These are phyloP conservation scores for Eutrema salsugineum DNA, from an alignment of 441 rosid species.

Conservation along the genomic window DNA sequence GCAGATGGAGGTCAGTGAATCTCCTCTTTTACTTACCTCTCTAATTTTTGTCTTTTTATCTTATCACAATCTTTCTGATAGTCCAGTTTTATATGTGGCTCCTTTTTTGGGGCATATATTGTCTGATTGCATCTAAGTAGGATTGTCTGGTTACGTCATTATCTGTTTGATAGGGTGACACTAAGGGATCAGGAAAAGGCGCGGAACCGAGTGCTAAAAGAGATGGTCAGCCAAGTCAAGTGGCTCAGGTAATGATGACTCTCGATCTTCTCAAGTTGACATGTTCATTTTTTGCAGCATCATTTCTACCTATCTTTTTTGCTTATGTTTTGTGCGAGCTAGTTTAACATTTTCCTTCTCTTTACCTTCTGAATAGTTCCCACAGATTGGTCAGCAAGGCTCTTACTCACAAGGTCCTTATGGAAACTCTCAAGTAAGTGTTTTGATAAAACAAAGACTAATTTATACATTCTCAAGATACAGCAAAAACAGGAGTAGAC, in stretches of 20 bases:
- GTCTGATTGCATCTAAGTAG: not conserved
- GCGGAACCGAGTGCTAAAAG: slow-evolving; percentile 60
- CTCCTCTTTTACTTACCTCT: not conserved
- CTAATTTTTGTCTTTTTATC: not conserved
- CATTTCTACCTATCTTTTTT: not conserved
- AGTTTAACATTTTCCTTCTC: not conserved
- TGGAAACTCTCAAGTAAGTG: slow-evolving; percentile 58
- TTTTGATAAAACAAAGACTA: not conserved
- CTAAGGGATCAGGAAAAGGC: slow-evolving; percentile 67
- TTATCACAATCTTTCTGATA: not conserved
- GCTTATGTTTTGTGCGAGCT: not conserved
- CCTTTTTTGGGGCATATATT: not conserved
- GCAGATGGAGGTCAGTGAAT: slow-evolving; percentile 79
- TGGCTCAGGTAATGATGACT: slow-evolving; percentile 42
- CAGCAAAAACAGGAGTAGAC: not conserved
- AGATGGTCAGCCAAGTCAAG: slow-evolving; percentile 46
- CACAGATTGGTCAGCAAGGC: slow-evolving; percentile 61
- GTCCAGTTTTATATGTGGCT: not conserved
- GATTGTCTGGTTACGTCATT: not conserved
- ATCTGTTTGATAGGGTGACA: slow-evolving; percentile 44
- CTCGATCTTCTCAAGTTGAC: not conserved
- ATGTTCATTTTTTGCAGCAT: not conserved
- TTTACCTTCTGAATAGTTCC: slow-evolving; percentile 9
- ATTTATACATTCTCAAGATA: not conserved
- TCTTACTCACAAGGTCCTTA: slow-evolving; percentile 56